Conservation (phyloP, 192 early-diverging fungal species). For the Coemansia sp. region DNA sequence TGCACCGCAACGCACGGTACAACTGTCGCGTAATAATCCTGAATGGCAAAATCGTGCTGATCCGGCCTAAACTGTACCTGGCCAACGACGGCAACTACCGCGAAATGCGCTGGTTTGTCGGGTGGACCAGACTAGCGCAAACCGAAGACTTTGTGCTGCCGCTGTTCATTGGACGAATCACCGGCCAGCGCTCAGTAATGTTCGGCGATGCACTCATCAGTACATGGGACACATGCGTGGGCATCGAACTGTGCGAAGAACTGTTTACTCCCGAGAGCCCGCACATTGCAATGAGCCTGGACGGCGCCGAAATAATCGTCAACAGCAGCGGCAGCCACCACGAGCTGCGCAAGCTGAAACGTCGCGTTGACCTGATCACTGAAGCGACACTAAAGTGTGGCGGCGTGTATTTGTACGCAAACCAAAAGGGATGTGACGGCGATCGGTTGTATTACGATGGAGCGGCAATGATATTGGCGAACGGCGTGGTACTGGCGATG, state of each 20-base stretch:
- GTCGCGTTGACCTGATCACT: constrained; percentile 82
- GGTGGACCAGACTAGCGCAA: constrained; percentile 67
- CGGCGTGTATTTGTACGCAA: constrained; percentile 93
- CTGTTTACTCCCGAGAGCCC: constrained; percentile 95
- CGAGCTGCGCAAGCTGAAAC: constrained; percentile 88
- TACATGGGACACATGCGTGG: constrained; percentile 83
- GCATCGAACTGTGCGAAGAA: constrained; percentile 96
- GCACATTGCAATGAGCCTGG: constrained; percentile 88
- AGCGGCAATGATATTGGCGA: constrained; percentile 82
- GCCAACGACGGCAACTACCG: constrained; percentile 99
- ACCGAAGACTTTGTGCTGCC: constrained; percentile 84
- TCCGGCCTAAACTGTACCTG: constrained; percentile 93
- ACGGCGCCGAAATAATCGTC: constrained; percentile 95
- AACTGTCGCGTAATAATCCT: constrained; percentile 93
- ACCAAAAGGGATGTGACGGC: constrained; percentile 97
- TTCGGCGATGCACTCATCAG: constrained; percentile 90
- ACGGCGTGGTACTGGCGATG: constrained; percentile 86
- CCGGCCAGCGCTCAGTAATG: constrained; percentile 74
- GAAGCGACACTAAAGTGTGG: constrained; percentile 91
- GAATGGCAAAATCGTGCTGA: constrained; percentile 81
- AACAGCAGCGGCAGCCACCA: constrained; percentile 98
- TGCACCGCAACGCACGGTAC: constrained; percentile 89
- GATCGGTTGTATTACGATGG: constrained; percentile 99
- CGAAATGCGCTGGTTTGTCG: constrained; percentile 91
- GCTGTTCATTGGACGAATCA: constrained; percentile 72